Base-by-base conservation (phyloP, 2,329 filamentous ascomycete genomes). In the Botrytis porri region DNA sequence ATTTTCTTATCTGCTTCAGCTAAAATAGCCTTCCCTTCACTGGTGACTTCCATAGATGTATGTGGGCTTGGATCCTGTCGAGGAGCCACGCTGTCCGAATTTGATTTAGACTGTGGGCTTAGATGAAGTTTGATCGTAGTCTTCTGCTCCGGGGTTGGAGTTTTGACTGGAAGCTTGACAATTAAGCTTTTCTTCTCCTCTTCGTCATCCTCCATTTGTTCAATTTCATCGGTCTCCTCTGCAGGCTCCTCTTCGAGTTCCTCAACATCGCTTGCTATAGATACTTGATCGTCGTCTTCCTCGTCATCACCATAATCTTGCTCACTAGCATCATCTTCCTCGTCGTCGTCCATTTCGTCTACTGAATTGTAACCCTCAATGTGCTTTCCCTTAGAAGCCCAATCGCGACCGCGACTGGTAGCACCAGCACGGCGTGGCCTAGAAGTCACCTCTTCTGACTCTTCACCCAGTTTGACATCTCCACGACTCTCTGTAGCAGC, bases 231-330 rank as follows among this genome's bases (percentile, higher is more conserved):
- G 18, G 76, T 77, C 25, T 87, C 85, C 1, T 88, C 86, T 43
- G 88, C 88, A 6, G 84, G 84, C 25, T 87, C 85, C 1, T 88
- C 86, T 43, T 88, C 88, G 7, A 84, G 84, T 4, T 90, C 89
- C 12, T 88, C 86, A 14, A 84, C 84, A 51, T 90, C 88, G 5
- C 84, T 84, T 62, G 87, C 88, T 70, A 88, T 85, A 0, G 88
- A 87, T 29, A 91, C 85, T 70, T 93, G 90, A 9, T 90, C 90
- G 39, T 90, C 89, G 39, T 87, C 88, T 72, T 93, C 89, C 72
- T 92, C 91, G 73, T 94, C 92, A 72, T 92, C 92, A 14, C 90
- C 92, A 67, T 91, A 90, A 61, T 93, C 90, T 80, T 89, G 93
- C 76, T 93, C 90, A 75, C 89, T 89, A 71, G 90, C 90, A 8